phyloP scores from a whole-genome alignment of 164 flowering plant species.

The Paratinospora sagittata region DNA sequence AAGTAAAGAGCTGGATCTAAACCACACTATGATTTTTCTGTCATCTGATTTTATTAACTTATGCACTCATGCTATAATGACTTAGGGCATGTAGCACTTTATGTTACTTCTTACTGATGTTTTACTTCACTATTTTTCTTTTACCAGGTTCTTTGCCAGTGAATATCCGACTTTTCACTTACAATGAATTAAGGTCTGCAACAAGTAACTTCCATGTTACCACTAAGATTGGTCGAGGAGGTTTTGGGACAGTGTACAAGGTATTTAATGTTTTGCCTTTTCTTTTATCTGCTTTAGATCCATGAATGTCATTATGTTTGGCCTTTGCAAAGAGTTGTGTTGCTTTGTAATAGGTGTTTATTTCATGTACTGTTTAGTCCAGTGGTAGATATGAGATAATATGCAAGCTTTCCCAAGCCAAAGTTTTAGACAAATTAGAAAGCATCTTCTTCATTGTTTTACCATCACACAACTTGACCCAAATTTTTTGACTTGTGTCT shows the following conservation, averaged over 20 bases:
- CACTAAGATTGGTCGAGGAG: conserved; percentile 71
- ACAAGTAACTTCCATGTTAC: conserved; percentile 45
- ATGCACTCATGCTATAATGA: no score
- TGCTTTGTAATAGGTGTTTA: not conserved
- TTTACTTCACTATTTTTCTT: not conserved
- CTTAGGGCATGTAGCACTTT: not conserved
- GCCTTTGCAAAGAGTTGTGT: not conserved
- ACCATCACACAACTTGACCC: not conserved
- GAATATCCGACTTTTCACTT: conserved; percentile 37
- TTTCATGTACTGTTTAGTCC: not conserved
- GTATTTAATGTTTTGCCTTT: conserved; percentile 21
- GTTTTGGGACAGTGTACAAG: conserved; percentile 76
- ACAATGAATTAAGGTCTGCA: conserved; percentile 47
- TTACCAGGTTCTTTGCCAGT: conserved; percentile 29
- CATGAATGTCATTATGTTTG: not conserved
- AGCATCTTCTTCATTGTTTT: not conserved
- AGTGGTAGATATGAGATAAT: not conserved
- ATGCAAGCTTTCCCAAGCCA: not conserved
- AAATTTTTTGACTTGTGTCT: not conserved
- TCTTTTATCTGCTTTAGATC: not conserved
- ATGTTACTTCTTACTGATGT: not conserved
- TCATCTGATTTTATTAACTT: not conserved
- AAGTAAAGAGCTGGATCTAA: not conserved
- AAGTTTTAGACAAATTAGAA: not conserved
- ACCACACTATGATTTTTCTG: not conserved